Base-by-base conservation (phyloP, 139 green algal species). In the Zygnema circumcarinatum region DNA sequence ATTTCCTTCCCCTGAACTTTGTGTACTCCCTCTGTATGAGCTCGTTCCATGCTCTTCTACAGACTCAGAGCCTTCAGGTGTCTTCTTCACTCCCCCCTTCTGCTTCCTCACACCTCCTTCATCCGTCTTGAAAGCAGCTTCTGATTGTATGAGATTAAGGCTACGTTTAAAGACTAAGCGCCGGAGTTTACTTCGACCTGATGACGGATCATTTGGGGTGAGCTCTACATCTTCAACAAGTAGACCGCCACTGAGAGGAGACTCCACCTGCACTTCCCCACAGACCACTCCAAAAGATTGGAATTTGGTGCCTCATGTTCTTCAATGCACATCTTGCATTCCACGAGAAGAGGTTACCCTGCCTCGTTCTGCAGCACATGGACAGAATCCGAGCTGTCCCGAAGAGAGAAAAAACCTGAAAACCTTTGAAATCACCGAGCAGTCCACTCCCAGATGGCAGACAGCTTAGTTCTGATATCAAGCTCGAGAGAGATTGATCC, bases 161-260 rank as follows among this genome's bases (percentile, higher is more conserved):
- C 84, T 92, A 67, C 40, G 42, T 0, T 38, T 42, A 82, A 94
- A 94, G 25, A 94, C 87, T 75, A 94, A 86, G n/a, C 91, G 83
- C 3, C 92, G 89, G 22, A 93, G 56, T 29, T 35, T 83, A 52
- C 3, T 47, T 38, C 36, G 29, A 62, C 11, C 2, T 32, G 2
- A 20, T 83, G 75, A 33, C 20, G 38, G 2, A n/a, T 74, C 75
- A 47, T 79, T 85, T 0, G 40, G 35, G n/a, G 67, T 39, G 31
- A 93, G 69, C 22, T 67, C 76, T 32, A 93, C 90, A 38, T 94
- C 92, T 74, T 94, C 92, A 53, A 94, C 86, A 2, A 91, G 36
- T 41, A 93, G 83, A 73, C 29, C 7, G 68, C 91, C 89, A n/a
- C 68, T 88, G 35, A 93, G 20, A 22, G 74, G 25, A 31, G 89